Evolutionary conservation across 441 rosid species (phyloP).

Genomic region (Populus tomentosa): DNA sequence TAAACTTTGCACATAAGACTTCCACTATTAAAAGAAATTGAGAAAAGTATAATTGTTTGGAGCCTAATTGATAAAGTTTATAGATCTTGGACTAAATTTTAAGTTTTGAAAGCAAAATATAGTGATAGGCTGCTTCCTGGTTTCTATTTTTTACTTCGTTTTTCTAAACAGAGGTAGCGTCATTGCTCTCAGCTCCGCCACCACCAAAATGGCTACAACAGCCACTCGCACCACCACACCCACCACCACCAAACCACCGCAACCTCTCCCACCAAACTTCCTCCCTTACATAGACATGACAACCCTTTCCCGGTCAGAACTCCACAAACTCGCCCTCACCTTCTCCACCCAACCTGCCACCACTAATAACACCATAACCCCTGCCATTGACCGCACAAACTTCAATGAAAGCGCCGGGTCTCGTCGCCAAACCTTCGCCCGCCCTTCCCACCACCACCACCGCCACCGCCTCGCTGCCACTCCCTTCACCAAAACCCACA

Average conservation of each 20-base stretch:
- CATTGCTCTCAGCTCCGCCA: background rate
- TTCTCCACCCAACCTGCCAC: conserved; percentile 33
- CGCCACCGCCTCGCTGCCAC: conserved; percentile 58
- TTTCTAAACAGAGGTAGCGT: too few species aligned
- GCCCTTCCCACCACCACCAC: conserved; percentile 48
- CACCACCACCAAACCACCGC: conserved; percentile 16
- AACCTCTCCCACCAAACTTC: conserved; percentile 14
- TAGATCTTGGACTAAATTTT: too few species aligned
- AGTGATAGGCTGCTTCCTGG: too few species aligned
- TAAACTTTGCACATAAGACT: too few species aligned
- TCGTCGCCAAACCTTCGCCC: conserved; percentile 63
- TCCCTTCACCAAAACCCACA: conserved; percentile 29
- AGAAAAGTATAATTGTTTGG: too few species aligned
- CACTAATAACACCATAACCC: conserved; percentile 29
- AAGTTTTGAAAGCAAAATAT: too few species aligned
- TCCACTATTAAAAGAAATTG: too few species aligned
- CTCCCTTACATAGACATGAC: conserved; percentile 42
- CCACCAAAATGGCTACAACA: conserved; percentile 24
- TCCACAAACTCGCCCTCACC: conserved; percentile 45
- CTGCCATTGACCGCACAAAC: conserved; percentile 46
- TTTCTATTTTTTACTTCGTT: too few species aligned
- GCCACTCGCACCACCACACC: conserved; percentile 12
- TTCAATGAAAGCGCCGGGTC: conserved; percentile 80
- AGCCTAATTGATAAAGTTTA: too few species aligned
- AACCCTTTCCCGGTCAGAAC: conserved; percentile 59